Evolutionary conservation across 345 rosid species (phyloP), one percentile per base, ranked within the genome.

Genomic region (Luvunga scandens): DNA sequence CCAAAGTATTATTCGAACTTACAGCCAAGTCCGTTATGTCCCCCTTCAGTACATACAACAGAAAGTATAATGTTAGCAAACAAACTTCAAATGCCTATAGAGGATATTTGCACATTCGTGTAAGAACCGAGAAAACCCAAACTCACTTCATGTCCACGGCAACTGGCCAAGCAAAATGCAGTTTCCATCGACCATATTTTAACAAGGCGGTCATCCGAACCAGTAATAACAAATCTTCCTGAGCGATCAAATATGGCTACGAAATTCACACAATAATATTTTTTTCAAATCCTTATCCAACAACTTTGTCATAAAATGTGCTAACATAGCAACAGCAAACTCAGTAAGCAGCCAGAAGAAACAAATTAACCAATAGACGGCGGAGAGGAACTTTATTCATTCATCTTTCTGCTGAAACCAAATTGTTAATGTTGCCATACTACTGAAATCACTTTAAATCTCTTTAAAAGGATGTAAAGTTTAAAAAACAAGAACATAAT

Each of bases 131-230:
- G 59, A 78, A 63, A 65, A 80, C 72, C 69, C 79, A 72, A 83
- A 90, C 94, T 81, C 86, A 96, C 99, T 90, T 96, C 98, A 86
- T 96, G 99, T 66, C 99, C 99, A 66, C 99, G 97, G 83, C 99
- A 96, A 87, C 99, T 91, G 83, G 98, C 97, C 90, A 96, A 87
- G 84, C 99, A 96, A 86, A 94, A 91, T 68, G 98, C 99, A 87
- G 98, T 90, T 91, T 96, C 99, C 99, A 94, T 96, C 14, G 99
- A 96, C 99, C 99, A 96, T 79, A 96, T 90, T 87, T 96, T 96
- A 79, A 96, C 99, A 80, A 96, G 95, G 75, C 99, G 95, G 81
- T 96, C 99, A 82, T 96, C 99, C 0, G 99, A 92, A 80, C 99
- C 99, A 75, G 99, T 94, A 75, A 96, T 89, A 76, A 92, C 98